Evolutionary conservation across 2,329 filamentous ascomycete genomes (phyloP), one percentile per base, ranked within the genome.

Genomic region (Stagonosporopsis cucurbitacearum): DNA sequence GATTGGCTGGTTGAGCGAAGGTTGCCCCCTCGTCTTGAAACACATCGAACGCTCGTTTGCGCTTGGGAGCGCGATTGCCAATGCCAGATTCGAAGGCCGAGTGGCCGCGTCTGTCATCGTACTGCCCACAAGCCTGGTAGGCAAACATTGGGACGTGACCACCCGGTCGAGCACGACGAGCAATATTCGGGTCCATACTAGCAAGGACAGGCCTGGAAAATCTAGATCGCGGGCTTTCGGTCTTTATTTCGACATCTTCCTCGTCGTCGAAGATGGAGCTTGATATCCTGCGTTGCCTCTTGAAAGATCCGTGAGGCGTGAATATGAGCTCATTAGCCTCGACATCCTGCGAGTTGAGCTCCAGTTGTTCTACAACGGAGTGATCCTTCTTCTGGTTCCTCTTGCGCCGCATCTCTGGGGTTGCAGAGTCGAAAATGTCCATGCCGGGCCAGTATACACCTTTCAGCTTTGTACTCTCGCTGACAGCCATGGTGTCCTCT

Each of bases 351-450:
- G 90, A 92, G 17, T 84, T 86, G 48, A 81, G 74, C 64, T 87
- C 82, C 74, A 94, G 86, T 55, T 84, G 83, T 51, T 84, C 80
- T 20, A 92, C 77, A n/a, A 91, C 86, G 1, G 86, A 87, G n/a
- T 80, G 82, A 50, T 88, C 85, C 73, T 94, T 94, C 66, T 88
- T 86, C 75, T 94, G 90, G 70, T 93, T 93, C 47, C 90, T 82
- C 77, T 86, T 90, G 41, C 87, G 83, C 65, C 86, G 88, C 81
- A 90, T 88, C 58, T 88, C 85, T 15, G 86, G 83, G 4, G 88
- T 90, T 4, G 90, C 90, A 49, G 90, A 86, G 73, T 94, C 90
- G 70, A 93, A 92, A n/a, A 91, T 82, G 49, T 85, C 84, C 90
- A 93, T 93, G 17, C 90, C 90, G 2, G 88, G 87, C 82, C 87